Percentiles rank a stretch among this genome's conserved stretches.
Evolutionary conservation across 164 flowering plant genomes (phyloP).

Genomic region (Magnolia sinica): DNA sequence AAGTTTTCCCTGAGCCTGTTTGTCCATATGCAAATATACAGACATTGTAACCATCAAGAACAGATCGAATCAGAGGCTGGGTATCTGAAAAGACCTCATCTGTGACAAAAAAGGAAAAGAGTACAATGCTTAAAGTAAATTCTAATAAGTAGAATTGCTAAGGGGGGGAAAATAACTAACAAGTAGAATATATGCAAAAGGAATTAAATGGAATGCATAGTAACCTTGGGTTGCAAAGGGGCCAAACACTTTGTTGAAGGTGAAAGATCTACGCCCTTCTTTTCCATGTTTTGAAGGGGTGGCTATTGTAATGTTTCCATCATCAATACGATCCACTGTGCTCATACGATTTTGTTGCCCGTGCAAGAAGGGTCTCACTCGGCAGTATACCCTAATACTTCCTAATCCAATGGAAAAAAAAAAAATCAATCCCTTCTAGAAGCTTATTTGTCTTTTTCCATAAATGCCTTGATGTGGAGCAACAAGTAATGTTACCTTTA

Average conservation of each 20-base stretch:
- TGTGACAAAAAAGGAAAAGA: conserved; percentile 25
- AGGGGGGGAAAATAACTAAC: neutral
- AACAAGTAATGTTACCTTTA: conserved; percentile 52
- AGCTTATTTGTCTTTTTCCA: neutral
- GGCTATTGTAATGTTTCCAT: conserved; percentile 65
- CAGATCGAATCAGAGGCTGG: conserved; percentile 88
- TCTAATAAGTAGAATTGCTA: neutral
- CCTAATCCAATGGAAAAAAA: conserved; percentile 37
- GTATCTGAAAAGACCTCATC: conserved; percentile 95
- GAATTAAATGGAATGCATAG: neutral
- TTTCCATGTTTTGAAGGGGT: conserved; percentile 74
- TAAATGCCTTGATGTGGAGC: neutral
- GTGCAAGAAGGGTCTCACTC: conserved; percentile 85
- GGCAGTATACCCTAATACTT: conserved; percentile 93
- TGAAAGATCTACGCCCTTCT: conserved; percentile 64
- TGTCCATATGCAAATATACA: conserved; percentile 99
- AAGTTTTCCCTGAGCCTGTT: conserved; percentile 97
- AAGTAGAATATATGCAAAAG: too few species aligned
- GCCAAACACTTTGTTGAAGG: conserved; percentile 92
- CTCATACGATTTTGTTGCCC: conserved; percentile 56
- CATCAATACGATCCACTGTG: conserved; percentile 70
- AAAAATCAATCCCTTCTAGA: neutral
- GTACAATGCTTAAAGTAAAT: neutral
- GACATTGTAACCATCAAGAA: conserved; percentile 97
- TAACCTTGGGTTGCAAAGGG: conserved; percentile 90